phyloP scores from a whole-genome alignment of 2,329 filamentous ascomycete species.

The Lasiodiplodia hormozganensis region DNA sequence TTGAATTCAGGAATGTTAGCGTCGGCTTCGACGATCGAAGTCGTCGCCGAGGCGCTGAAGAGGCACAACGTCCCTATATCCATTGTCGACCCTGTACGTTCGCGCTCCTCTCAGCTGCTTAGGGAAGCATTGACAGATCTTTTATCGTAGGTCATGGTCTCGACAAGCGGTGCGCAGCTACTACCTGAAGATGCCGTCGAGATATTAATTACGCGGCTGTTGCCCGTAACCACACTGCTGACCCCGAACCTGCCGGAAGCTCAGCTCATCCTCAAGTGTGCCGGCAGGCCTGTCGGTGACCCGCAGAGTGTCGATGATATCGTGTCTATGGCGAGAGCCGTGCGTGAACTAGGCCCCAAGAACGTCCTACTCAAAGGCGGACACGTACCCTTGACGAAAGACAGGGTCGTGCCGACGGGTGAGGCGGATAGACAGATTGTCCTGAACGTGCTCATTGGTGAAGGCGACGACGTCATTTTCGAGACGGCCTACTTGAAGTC shows the following conservation, averaged over 20 bases:
- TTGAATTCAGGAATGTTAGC: constrained; percentile 75
- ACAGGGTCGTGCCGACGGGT: constrained; percentile 64
- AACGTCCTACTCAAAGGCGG: constrained; percentile 91
- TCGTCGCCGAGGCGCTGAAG: constrained; percentile 70
- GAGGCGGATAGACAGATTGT: constrained; percentile 70
- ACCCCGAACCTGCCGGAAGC: constrained; percentile 84
- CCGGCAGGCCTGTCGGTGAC: constrained; percentile 53
- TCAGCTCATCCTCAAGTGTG: constrained; percentile 65
- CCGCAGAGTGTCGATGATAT: constrained; percentile 70
- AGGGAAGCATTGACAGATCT: neutral
- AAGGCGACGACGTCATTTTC: constrained; percentile 64
- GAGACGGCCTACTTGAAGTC: constrained; percentile 75
- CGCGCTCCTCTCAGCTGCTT: neutral
- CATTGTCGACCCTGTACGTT: constrained; percentile 76
- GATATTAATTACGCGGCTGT: constrained; percentile 64
- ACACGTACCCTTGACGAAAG: constrained; percentile 77
- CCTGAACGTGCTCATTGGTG: constrained; percentile 78
- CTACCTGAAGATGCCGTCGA: constrained; percentile 70
- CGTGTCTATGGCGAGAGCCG: constrained; percentile 68
- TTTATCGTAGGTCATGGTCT: constrained; percentile 80
- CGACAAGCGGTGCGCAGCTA: constrained; percentile 76
- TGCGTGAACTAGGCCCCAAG: constrained; percentile 73
- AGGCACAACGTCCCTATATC: constrained; percentile 64
- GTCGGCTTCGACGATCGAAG: constrained; percentile 71
- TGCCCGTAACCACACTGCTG: constrained; percentile 71